A percentile compares a stretch with the other conserved stretches of the same genome.
These are phyloP conservation scores for Catharanthus roseus DNA, from an alignment of 257 asterid genomes.

Conservation along the genomic window DNA sequence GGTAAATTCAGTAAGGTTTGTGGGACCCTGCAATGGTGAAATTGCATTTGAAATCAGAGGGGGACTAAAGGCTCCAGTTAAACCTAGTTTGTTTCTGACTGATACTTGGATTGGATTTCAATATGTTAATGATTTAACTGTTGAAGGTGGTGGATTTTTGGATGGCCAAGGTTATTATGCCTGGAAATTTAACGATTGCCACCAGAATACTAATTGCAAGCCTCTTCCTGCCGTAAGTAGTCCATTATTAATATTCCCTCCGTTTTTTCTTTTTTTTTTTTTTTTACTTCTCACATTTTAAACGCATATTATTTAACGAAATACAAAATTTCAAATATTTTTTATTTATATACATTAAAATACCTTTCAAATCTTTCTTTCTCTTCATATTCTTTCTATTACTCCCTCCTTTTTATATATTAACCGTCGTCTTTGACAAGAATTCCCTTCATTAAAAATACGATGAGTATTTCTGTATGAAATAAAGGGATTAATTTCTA, in stretches of 20 bases:
- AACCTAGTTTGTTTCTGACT: slow-evolving; percentile 19
- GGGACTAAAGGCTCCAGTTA: slow-evolving; percentile 41
- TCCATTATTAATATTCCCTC: neutral
- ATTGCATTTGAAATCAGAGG: slow-evolving; percentile 40
- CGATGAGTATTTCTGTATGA: too few relatives aligned
- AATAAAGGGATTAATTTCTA: too few relatives aligned
- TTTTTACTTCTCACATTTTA: too few relatives aligned
- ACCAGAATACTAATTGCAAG: slow-evolving; percentile 33
- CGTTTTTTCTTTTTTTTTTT: too few relatives aligned
- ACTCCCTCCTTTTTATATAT: too few relatives aligned
- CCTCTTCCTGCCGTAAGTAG: slow-evolving; percentile 60
- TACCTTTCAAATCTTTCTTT: too few relatives aligned
- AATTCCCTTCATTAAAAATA: too few relatives aligned
- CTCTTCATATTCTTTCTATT: too few relatives aligned
- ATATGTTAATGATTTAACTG: slow-evolving; percentile 33
- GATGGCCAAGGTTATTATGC: slow-evolving; percentile 70
- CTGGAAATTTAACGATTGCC: slow-evolving; percentile 67
- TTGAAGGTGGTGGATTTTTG: slow-evolving; percentile 63
- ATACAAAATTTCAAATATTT: too few relatives aligned
- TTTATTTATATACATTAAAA: too few relatives aligned
- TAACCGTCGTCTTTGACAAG: too few relatives aligned
- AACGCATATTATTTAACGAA: too few relatives aligned
- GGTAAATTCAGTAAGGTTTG: slow-evolving; percentile 36
- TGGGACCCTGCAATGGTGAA: slow-evolving; percentile 47
- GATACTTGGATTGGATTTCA: slow-evolving; percentile 70